Conservation (phyloP, 2,329 filamentous ascomycete species). For the Thielaviopsis ethacetica region DNA sequence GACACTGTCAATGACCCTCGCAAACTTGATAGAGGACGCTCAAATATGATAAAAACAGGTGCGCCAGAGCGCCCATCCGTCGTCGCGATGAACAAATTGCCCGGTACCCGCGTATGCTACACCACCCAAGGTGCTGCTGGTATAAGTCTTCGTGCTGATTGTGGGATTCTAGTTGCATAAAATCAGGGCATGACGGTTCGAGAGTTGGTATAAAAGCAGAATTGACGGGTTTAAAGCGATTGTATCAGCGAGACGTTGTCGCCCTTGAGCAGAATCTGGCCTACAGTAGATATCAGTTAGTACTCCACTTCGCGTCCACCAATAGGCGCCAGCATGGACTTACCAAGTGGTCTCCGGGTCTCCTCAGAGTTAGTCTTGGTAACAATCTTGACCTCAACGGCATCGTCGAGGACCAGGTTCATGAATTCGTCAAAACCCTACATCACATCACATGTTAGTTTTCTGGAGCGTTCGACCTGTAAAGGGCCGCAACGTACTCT, state of each 20-base stretch:
- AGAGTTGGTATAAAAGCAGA: neutral
- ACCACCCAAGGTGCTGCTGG: neutral
- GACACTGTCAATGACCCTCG: too few species aligned
- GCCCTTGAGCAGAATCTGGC: slow-evolving; percentile 74
- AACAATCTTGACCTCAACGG: slow-evolving; percentile 74
- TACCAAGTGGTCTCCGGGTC: slow-evolving; percentile 64
- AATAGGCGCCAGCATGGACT: slow-evolving; percentile 13
- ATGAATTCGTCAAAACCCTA: slow-evolving; percentile 99
- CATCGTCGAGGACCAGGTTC: slow-evolving; percentile 94
- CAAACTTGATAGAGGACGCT: neutral
- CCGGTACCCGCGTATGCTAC: neutral
- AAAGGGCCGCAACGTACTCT: slow-evolving; percentile 51
- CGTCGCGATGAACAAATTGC: neutral
- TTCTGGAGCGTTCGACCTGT: slow-evolving; percentile 35
- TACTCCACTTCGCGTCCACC: neutral
- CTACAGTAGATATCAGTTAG: slow-evolving; percentile 27
- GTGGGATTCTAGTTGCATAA: neutral
- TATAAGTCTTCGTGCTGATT: neutral
- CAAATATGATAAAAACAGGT: neutral
- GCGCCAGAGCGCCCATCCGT: neutral
- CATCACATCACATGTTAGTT: slow-evolving; percentile 13
- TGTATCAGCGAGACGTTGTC: slow-evolving; percentile 79
- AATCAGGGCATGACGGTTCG: neutral
- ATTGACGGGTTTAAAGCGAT: slow-evolving; percentile 8
- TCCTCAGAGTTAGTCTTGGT: slow-evolving; percentile 66